Evolutionary conservation across 2,329 filamentous ascomycete genomes (phyloP).

Genomic region (Endothia cerciana): DNA sequence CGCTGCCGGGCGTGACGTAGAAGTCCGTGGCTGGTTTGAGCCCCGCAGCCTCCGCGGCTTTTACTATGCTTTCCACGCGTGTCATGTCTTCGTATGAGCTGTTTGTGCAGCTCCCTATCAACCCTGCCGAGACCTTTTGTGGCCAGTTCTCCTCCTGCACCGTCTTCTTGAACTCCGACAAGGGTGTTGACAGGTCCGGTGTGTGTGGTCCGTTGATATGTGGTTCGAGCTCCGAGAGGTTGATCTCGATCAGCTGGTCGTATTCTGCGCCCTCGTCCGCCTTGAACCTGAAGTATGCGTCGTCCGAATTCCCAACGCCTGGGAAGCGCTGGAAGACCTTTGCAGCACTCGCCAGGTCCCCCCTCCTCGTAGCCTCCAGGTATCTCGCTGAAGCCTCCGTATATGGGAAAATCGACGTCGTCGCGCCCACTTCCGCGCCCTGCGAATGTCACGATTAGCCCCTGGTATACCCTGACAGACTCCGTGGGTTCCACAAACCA

Average conservation of each 20-base stretch:
- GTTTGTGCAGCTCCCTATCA: conserved; percentile 98
- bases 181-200: conserved; percentile 88
- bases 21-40: conserved; percentile 88
- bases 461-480: background rate
- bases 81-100: conserved; percentile 99
- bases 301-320: conserved; percentile 47
- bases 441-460: background rate
- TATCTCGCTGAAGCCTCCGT: conserved; percentile 83
- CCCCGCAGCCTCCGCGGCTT: conserved; percentile 87
- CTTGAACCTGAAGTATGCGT: conserved; percentile 65
- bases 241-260: conserved; percentile 87
- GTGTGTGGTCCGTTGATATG: conserved; percentile 98
- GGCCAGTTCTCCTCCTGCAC: conserved; percentile 90
- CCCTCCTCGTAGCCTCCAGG: conserved; percentile 80
- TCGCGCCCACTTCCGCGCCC: conserved; percentile 83
- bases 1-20: conserved; percentile 94
- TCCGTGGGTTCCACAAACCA: conserved; percentile 50
- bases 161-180: conserved; percentile 86
- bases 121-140: conserved; percentile 83
- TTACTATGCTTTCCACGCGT: conserved; percentile 87
- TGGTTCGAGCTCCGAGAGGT: conserved; percentile 88
- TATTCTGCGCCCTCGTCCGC: conserved; percentile 85
- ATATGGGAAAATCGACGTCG: conserved; percentile 93
- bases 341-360: conserved; percentile 69
- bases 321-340: conserved; percentile 61